These are phyloP conservation scores for Acrocalymma vagum DNA, from an alignment of 2,329 filamentous ascomycete species.

Conservation along the genomic window DNA sequence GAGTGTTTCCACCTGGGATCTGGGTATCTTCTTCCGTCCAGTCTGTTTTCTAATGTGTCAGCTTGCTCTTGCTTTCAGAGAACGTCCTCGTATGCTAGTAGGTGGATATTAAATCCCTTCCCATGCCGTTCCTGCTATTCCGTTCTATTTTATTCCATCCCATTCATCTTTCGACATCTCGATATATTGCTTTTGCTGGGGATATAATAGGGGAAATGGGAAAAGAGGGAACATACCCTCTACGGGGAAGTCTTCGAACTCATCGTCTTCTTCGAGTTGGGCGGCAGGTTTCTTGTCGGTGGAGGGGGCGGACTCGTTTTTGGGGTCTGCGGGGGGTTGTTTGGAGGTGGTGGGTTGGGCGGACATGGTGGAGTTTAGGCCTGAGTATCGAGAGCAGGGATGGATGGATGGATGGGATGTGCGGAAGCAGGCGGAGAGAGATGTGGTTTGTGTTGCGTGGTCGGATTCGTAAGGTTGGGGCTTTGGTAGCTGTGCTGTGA, in stretches of 20 bases:
- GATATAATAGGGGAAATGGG: background rate
- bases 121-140: background rate
- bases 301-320: conserved; percentile 52
- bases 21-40: conserved; percentile 94
- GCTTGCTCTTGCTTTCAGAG: conserved; percentile 1
- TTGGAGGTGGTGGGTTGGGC: conserved; percentile 52
- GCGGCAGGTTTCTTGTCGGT: conserved; percentile 69
- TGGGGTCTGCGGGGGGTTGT: conserved; percentile 45
- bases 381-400: background rate
- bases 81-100: background rate
- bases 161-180: too few relatives aligned
- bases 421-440: conserved; percentile 2
- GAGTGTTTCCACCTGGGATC: conserved; percentile 76
- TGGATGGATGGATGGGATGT: conserved; percentile 1
- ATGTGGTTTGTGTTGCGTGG: conserved; percentile 2
- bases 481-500: background rate
- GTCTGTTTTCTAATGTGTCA: conserved; percentile 61
- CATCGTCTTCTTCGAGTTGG: conserved; percentile 93
- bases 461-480: background rate
- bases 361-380: conserved; percentile 54
- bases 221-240: conserved; percentile 70
- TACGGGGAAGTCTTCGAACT: conserved; percentile 98
- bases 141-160: background rate
- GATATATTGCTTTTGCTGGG: too few relatives aligned
- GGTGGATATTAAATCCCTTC: background rate